A percentile compares a stretch with the other conserved stretches of the same genome.
Evolutionary conservation across 345 rosid species (phyloP).

Genomic region (Salix purpurea): DNA sequence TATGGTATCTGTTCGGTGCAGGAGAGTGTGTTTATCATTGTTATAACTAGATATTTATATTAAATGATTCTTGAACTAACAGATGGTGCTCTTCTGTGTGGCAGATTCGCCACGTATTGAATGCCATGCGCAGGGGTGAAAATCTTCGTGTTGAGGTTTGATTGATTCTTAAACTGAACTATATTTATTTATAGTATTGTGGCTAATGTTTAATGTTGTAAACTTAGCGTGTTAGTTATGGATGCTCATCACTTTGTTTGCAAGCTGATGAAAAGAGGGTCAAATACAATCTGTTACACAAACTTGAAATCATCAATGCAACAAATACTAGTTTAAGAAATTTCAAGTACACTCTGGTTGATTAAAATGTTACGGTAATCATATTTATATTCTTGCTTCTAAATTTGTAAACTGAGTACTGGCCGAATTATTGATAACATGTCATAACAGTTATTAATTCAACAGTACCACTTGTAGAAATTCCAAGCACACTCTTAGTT

Average conservation of each 20-base stretch:
- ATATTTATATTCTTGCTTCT: neutral
- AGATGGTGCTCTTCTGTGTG: conserved; percentile 24
- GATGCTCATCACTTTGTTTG: neutral
- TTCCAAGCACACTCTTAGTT: neutral
- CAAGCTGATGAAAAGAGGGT: neutral
- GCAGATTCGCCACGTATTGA: conserved; percentile 82
- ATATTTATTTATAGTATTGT: neutral
- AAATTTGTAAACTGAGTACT: too few species aligned
- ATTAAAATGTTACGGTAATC: too few species aligned
- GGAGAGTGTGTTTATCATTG: neutral
- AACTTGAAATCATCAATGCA: neutral
- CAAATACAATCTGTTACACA: neutral
- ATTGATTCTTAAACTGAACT: conserved; percentile 12
- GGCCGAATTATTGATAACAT: neutral
- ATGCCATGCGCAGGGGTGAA: conserved; percentile 76
- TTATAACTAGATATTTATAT: too few species aligned
- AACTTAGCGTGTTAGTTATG: neutral
- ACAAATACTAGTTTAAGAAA: neutral
- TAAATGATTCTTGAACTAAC: conserved; percentile 8
- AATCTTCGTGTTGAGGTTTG: conserved; percentile 69
- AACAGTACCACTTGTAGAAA: neutral
- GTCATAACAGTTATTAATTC: neutral
- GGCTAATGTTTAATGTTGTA: neutral
- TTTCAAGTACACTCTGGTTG: neutral
- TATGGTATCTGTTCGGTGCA: neutral